phyloP scores from a whole-genome alignment of 106 monocot genomes.

The Apostasia shenzhenica region DNA sequence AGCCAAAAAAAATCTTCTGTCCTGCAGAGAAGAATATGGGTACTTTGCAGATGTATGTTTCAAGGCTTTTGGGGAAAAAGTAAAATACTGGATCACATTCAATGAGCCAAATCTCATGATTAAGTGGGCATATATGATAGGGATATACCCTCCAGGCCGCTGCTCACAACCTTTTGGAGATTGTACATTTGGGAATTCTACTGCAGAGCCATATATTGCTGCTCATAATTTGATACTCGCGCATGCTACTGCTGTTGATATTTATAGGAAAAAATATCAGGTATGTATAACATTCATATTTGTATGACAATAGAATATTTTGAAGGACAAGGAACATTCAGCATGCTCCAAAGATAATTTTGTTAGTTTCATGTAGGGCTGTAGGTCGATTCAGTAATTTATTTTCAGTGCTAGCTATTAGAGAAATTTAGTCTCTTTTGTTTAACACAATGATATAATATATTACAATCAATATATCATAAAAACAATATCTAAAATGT shows the following conservation, averaged over 20 bases:
- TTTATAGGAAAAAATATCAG: conserved; percentile 11
- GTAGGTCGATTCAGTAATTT: too few species aligned
- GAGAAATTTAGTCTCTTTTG: too few species aligned
- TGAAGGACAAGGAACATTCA: too few species aligned
- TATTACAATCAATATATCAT: too few species aligned
- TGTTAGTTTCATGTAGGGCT: too few species aligned
- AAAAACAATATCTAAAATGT: too few species aligned
- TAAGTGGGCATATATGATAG: conserved; percentile 15
- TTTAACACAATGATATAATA: too few species aligned
- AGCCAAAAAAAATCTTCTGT: too few species aligned
- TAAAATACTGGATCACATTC: conserved; percentile 58
- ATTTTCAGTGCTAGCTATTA: too few species aligned
- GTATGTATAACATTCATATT: neutral
- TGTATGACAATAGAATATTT: too few species aligned
- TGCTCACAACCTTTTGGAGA: conserved; percentile 24
- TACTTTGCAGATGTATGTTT: conserved; percentile 48
- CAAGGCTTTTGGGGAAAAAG: conserved; percentile 39
- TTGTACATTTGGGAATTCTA: conserved; percentile 11
- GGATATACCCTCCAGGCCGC: conserved; percentile 26
- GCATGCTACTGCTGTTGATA: conserved; percentile 6
- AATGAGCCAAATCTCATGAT: conserved; percentile 44
- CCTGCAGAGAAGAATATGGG: conserved; percentile 44
- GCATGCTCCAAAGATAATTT: too few species aligned
- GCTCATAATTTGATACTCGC: conserved; percentile 16
- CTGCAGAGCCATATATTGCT: conserved; percentile 11